These are phyloP conservation scores for Coprinopsis sp. DNA, from an alignment of 768 basidiomycete genomes.

Conservation along the genomic window DNA sequence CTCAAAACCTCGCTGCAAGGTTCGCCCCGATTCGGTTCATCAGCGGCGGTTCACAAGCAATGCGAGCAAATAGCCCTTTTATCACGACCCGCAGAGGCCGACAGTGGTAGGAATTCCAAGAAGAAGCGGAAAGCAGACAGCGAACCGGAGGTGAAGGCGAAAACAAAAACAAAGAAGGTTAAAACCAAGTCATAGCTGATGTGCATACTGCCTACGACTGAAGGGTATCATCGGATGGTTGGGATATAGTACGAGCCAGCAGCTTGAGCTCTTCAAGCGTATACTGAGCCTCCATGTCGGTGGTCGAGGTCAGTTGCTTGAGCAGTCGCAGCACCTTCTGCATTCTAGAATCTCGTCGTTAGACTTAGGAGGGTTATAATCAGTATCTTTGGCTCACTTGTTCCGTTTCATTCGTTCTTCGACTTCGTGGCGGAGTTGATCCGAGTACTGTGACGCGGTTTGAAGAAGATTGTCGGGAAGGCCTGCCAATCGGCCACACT, in stretches of 20 bases:
- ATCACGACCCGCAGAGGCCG: constrained; percentile 12
- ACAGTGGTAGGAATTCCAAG: constrained; percentile 3
- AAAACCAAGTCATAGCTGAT: constrained; percentile 23
- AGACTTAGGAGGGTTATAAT: background rate
- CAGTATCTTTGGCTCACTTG: constrained; percentile 32
- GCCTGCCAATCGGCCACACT: constrained; percentile 86
- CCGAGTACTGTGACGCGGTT: constrained; percentile 52
- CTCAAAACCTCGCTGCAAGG: constrained; percentile 43
- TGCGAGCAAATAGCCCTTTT: constrained; percentile 55
- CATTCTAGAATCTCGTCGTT: constrained; percentile 3
- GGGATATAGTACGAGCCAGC: constrained; percentile 7
- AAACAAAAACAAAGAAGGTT: constrained; percentile 16
- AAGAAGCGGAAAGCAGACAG: constrained; percentile 13
- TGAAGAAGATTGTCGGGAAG: constrained; percentile 67
- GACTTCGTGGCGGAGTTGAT: constrained; percentile 50
- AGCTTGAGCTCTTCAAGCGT: constrained; percentile 25
- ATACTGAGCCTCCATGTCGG: constrained; percentile 14
- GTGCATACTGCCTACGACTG: background rate
- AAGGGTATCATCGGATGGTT: constrained; percentile 6
- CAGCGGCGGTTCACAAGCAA: constrained; percentile 54
- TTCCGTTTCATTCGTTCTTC: constrained; percentile 46
- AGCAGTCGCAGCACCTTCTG: constrained; percentile 25
- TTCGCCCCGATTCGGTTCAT: constrained; percentile 59
- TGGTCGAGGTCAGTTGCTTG: constrained; percentile 18
- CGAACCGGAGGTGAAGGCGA: constrained; percentile 13